Evolutionary conservation across 176 grass and related monocot species (phyloP), one percentile per base, ranked within the genome.

Genomic region (Elymus sibiricus): DNA sequence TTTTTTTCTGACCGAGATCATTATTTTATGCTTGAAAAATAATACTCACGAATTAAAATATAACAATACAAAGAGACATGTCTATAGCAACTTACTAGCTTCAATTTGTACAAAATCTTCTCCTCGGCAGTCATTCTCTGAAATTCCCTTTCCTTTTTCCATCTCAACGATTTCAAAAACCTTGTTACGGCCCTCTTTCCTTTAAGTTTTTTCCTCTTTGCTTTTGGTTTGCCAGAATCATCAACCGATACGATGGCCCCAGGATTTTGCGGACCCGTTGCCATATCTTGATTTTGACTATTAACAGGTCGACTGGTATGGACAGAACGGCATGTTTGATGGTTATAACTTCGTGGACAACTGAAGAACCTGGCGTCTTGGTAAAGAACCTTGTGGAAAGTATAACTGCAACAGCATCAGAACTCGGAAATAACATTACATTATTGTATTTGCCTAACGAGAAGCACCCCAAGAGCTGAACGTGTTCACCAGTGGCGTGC

Each of bases 71-170:
- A 87, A 75, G 17, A 27, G 2, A 21, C 42, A 79, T 22, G 47
- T 69, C 32, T 60, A 44, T 22, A 60, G 32, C 2, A 78, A 59
- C 64, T 77, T 92, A 98, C 96, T 70, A 89, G 90, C 84, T 88
- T 95, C 49, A 98, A 82, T 92, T 95, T 95, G 74, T 92, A 89
- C 75, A 98, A 82, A 86, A 98, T 95, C 74, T 98, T 95, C 86
- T 98, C 96, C 86, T 98, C 96, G 0, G 88, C 83, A 17, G 96
- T 98, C 96, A 98, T 98, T 83, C 88, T 92, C 87, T 95, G 81
- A 86, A 94, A 92, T 39, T 95, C 96, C 81, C 31, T 98, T 87
- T 98, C 92, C 86, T 95, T 98, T 79, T 98, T 94, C 91, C 91
- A 95, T 85, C 96, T 89, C 58, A 98, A 92, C 42, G 88, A 92